Percentiles rank a stretch among this genome's conserved stretches.
phyloP scores from a whole-genome alignment of 1,284 basidiomycete species.

The Hortiboletus rubellus region DNA sequence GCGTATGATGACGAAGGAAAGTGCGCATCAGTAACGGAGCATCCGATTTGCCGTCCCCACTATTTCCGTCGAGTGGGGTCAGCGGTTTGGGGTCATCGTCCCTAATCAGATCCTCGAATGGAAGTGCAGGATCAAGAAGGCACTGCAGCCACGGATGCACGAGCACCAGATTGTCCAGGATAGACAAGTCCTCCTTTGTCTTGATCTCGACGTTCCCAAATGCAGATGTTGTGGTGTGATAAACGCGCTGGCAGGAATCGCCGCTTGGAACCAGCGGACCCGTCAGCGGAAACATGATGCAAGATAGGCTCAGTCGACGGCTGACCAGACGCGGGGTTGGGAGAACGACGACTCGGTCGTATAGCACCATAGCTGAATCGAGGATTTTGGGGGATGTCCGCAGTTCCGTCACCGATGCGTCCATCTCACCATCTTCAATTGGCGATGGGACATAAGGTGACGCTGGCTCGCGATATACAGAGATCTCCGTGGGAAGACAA shows the following conservation, averaged over 20 bases:
- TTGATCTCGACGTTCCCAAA: slow-evolving; percentile 2
- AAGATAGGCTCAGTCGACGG: not conserved
- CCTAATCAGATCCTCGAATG: not conserved
- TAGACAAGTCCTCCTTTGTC: not conserved
- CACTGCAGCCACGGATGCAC: slow-evolving; percentile 7
- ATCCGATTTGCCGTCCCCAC: not conserved
- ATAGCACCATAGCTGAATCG: not conserved
- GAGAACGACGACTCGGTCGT: not conserved
- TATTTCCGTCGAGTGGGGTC: not conserved
- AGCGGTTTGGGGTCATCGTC: not conserved
- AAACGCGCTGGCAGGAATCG: not conserved
- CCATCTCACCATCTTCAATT: not conserved
- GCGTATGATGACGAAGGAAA: not conserved
- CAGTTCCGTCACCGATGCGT: not conserved
- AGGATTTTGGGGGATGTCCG: not conserved
- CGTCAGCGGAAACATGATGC: not conserved
- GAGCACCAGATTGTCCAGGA: not conserved
- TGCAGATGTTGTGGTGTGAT: not conserved
- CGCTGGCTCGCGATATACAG: not conserved
- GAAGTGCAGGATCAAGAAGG: not conserved
- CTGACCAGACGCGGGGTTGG: not conserved
- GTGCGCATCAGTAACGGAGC: not conserved
- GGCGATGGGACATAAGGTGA: not conserved
- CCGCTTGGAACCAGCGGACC: not conserved
- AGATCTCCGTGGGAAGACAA: slow-evolving; percentile 3